These are phyloP conservation scores for Schoenoplectus triqueter DNA, from an alignment of 202 grass and related monocot genomes.

Conservation along the genomic window DNA sequence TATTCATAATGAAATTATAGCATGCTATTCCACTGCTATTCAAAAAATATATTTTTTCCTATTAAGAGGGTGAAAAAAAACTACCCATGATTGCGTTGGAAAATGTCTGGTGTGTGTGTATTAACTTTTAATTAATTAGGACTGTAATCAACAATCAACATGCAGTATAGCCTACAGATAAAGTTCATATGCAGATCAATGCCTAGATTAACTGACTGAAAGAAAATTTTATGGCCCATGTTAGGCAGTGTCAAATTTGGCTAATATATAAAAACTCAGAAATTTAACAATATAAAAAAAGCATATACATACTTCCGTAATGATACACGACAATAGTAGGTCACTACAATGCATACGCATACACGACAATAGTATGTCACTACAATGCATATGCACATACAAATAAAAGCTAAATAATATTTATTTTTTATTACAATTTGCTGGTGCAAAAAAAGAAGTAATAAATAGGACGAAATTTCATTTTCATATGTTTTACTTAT, in stretches of 20 bases:
- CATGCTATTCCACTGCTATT: too few species aligned
- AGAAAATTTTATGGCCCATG: neutral
- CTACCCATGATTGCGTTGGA: neutral
- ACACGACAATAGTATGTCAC: neutral
- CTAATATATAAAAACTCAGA: conserved; percentile 1
- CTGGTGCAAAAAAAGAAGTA: neutral
- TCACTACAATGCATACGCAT: conserved; percentile 10
- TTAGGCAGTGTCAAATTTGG: neutral
- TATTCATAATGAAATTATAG: too few species aligned
- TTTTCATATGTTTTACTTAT: neutral
- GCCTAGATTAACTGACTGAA: neutral
- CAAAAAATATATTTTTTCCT: neutral
- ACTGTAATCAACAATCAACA: too few species aligned
- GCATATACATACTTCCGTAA: neutral
- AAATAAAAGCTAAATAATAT: conserved; percentile 11
- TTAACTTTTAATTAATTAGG: too few species aligned
- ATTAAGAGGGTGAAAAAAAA: neutral
- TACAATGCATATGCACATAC: conserved; percentile 17
- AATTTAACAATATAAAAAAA: neutral
- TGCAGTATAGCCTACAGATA: neutral
- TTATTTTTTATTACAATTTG: neutral
- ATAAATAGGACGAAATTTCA: neutral
- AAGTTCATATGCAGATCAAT: neutral
- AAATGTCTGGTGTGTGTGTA: too few species aligned
- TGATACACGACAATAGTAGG: conserved; percentile 8